A percentile compares a stretch with the other conserved stretches of the same genome.
These are phyloP conservation scores for Mortierella sp. DNA, from an alignment of 371 early-diverging fungal genomes.

Conservation along the genomic window DNA sequence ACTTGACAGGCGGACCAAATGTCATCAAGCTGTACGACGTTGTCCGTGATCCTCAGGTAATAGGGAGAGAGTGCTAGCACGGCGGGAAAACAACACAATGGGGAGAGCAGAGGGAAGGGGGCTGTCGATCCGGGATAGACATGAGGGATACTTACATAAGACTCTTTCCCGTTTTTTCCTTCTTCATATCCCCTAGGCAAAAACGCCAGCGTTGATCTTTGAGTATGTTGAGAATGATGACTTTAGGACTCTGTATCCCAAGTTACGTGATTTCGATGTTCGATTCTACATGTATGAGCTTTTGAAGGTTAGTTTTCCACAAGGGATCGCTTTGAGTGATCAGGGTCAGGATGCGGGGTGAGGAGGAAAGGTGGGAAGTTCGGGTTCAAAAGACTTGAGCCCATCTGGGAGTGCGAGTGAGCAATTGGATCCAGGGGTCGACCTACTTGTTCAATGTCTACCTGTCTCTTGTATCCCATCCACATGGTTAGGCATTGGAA, in stretches of 20 bases:
- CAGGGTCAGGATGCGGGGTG: too few relatives aligned
- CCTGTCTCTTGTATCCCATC: too few relatives aligned
- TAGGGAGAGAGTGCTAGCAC: background rate
- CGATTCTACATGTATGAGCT: constrained; percentile 97
- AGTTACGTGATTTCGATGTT: constrained; percentile 93
- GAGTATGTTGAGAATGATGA: constrained; percentile 92
- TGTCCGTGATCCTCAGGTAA: constrained; percentile 93
- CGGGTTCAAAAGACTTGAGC: too few relatives aligned
- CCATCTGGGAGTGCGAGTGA: too few relatives aligned
- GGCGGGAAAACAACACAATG: too few relatives aligned
- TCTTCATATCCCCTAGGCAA: constrained; percentile 66
- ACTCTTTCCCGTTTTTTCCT: background rate
- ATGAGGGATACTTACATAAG: too few relatives aligned
- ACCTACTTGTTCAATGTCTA: too few relatives aligned
- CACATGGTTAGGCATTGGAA: constrained; percentile 80
- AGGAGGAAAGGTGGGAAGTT: too few relatives aligned
- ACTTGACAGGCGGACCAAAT: constrained; percentile 94
- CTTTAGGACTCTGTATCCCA: constrained; percentile 76
- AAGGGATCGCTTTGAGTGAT: too few relatives aligned
- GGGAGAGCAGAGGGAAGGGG: background rate
- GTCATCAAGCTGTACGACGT: constrained; percentile 95
- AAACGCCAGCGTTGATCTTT: constrained; percentile 97
- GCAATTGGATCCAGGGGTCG: too few relatives aligned
- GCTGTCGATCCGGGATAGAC: too few relatives aligned
- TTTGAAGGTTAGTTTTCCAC: constrained; percentile 93